A percentile compares a stretch with the other conserved stretches of the same genome.
phyloP scores from a whole-genome alignment of 2,329 filamentous ascomycete species.

The Cordyceps pruinosa region DNA sequence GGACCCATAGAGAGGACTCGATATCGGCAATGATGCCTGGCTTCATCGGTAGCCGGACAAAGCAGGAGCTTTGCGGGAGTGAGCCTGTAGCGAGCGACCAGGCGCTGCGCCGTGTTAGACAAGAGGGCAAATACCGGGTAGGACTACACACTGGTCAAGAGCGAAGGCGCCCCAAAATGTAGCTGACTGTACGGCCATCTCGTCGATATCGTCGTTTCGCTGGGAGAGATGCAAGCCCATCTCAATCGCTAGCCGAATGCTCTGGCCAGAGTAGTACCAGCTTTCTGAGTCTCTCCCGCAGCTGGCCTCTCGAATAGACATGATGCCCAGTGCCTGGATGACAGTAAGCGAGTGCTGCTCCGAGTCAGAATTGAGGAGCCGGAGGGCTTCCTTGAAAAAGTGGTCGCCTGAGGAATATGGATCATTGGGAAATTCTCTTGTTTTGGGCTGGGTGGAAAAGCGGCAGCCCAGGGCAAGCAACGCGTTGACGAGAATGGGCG shows the following conservation, averaged over 20 bases:
- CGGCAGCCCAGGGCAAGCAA: constrained; percentile 60
- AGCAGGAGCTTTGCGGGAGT: constrained; percentile 52
- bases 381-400: constrained; percentile 64
- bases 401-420: constrained; percentile 62
- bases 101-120: constrained; percentile 35
- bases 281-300: constrained; percentile 66
- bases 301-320: constrained; percentile 69
- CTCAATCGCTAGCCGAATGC: constrained; percentile 64
- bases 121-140: constrained; percentile 16
- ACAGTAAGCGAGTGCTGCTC: constrained; percentile 60
- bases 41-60: constrained; percentile 50
- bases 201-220: constrained; percentile 44
- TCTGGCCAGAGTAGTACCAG: constrained; percentile 66
- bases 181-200: constrained; percentile 50
- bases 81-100: constrained; percentile 60
- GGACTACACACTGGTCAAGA: constrained; percentile 51
- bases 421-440: constrained; percentile 54
- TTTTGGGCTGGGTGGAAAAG: constrained; percentile 58
- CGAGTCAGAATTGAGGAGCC: constrained; percentile 50
- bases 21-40: constrained; percentile 53
- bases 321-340: constrained; percentile 67
- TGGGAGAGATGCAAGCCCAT: constrained; percentile 57
- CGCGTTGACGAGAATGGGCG: constrained; percentile 58
- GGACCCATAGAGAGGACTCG: constrained; percentile 53
- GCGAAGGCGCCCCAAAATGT: constrained; percentile 59